Percentiles rank a stretch among this genome's conserved stretches.
Conservation (phyloP, 2,329 filamentous ascomycete species). For the Botrytis galanthina region DNA sequence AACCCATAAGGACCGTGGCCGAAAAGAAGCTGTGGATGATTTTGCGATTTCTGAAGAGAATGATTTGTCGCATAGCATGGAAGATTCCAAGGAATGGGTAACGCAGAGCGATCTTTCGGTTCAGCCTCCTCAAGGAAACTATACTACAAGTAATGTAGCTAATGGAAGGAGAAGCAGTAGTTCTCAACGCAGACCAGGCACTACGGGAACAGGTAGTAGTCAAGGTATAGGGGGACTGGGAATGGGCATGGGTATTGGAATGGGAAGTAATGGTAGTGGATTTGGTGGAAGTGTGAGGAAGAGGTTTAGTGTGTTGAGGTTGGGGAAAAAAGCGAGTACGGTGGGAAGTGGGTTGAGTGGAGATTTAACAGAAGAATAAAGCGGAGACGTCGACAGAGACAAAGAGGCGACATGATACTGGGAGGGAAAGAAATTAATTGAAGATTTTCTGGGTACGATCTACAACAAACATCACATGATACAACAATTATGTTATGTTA, state of each 20-base stretch:
- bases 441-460: slow-evolving; percentile 12
- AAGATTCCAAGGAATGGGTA: slow-evolving; percentile 27
- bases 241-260: slow-evolving; percentile 22
- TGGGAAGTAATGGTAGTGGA: slow-evolving; percentile 34
- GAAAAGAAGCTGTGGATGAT: slow-evolving; percentile 8
- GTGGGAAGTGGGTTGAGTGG: slow-evolving; percentile 35
- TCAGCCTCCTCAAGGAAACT: neutral
- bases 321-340: slow-evolving; percentile 41
- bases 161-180: slow-evolving; percentile 28
- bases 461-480: neutral
- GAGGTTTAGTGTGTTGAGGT: slow-evolving; percentile 35
- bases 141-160: slow-evolving; percentile 11
- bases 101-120: slow-evolving; percentile 41
- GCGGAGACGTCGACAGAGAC: neutral
- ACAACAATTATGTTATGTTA: neutral
- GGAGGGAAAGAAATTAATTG: neutral
- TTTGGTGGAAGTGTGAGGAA: slow-evolving; percentile 34
- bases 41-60: neutral
- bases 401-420: neutral
- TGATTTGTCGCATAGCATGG: slow-evolving; percentile 14
- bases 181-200: slow-evolving; percentile 22
- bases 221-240: slow-evolving; percentile 9
- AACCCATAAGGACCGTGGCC: slow-evolving; percentile 12
- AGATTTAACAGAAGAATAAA: slow-evolving; percentile 26
- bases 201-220: slow-evolving; percentile 15